Evolutionary conservation across 257 asterid genomes (phyloP), one percentile per base, ranked within the genome.

Genomic region (Nicotiana benthamiana): DNA sequence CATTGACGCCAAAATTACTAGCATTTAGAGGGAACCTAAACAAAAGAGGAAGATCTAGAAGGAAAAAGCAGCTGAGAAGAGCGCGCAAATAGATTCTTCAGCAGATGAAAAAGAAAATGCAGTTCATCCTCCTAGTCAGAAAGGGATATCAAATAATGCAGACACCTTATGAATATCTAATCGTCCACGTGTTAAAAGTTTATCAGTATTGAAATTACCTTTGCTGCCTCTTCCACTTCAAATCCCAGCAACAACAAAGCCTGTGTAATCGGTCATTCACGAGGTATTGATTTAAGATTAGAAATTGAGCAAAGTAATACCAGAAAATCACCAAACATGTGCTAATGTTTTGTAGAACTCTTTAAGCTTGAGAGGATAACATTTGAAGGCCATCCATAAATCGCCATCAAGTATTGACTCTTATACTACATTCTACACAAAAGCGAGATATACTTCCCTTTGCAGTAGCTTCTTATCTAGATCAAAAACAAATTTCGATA

Each of bases 191-290:
- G 60, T 43, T 13, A 72, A 43, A 43, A 65, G 26, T 79, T 62
- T 51, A 22, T 26, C 8, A 52, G 32, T 6, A 22, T 28, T 18
- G 61, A 75, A 63, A 13, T 79, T 80, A 94, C 98, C 95, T 92
- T 87, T 17, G 82, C 88, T 80, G 92, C 94, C 82, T 92, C 98
- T 83, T 89, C 96, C 85, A 89, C 85, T 84, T 84, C 86, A 75
- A 93, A 95, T 11, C 98, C 98, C 81, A 93, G 84, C 86, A 95
- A 87, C 86, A 95, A 84, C 66, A 95, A 81, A 80, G 97, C 98
- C 99, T 95, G 93, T 81, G 82, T 88, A 46, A 72, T 15, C 20
- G 40, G 40, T 72, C 40, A 48, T 72, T 48, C 48, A 40, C 12
- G 24, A 72, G 24, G 9, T 11, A 0, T 46, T 15, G 22, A 24